phyloP scores from a whole-genome alignment of 108 stramenopile species.

The Schizochytrium sp. region DNA sequence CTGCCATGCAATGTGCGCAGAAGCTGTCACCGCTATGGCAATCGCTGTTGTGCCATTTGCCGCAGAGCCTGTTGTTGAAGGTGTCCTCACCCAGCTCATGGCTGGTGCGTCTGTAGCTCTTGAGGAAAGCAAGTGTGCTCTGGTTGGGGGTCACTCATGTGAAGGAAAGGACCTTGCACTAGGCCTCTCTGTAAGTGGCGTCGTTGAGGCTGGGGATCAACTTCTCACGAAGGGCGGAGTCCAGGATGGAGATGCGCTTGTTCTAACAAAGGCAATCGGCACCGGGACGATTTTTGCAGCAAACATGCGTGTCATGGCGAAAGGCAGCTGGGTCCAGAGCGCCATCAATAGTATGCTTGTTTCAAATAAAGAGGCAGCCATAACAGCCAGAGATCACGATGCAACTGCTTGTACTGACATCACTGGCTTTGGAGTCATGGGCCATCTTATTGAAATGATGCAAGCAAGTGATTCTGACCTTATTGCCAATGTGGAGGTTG shows the following conservation, averaged over 20 bases:
- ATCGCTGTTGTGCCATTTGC: conserved; percentile 72
- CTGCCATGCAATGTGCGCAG: conserved; percentile 79
- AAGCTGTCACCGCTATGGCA: conserved; percentile 73
- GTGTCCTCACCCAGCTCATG: conserved; percentile 71
- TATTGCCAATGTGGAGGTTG: conserved; percentile 52
- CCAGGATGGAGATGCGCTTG: conserved; percentile 69
- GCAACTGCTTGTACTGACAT: conserved; percentile 76
- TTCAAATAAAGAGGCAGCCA: conserved; percentile 66
- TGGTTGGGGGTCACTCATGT: conserved; percentile 83
- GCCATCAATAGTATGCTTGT: conserved; percentile 63
- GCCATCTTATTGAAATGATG: conserved; percentile 80
- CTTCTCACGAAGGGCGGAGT: conserved; percentile 73
- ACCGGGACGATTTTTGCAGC: conserved; percentile 81
- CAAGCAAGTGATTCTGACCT: conserved; percentile 46
- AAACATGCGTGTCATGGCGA: conserved; percentile 74
- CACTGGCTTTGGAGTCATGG: conserved; percentile 81
- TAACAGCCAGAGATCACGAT: conserved; percentile 20
- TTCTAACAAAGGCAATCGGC: conserved; percentile 80
- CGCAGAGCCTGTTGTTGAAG: conserved; percentile 67
- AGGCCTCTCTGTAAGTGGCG: conserved; percentile 77
- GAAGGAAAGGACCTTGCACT: conserved; percentile 78
- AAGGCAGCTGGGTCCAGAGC: conserved; percentile 63
- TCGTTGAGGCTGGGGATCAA: conserved; percentile 1
- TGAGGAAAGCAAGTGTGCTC: conserved; percentile 69
- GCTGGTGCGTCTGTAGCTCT: conserved; percentile 74